phyloP scores from a whole-genome alignment of 2,329 filamentous ascomycete species.

The Nemania sp. region DNA sequence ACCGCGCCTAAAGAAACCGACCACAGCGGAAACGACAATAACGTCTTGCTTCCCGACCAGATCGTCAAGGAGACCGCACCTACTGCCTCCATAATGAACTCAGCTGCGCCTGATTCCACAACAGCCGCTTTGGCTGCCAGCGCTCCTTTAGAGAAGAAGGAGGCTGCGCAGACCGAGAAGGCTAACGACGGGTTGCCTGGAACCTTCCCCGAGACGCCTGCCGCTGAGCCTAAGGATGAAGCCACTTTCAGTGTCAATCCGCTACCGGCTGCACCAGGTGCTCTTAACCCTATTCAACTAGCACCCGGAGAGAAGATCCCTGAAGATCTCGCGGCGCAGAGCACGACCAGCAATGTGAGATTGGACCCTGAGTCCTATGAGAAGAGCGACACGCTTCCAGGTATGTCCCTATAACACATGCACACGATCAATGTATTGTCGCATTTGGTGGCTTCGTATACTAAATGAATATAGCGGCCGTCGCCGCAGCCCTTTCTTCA shows the following conservation, averaged over 20 bases:
- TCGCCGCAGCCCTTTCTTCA: slow-evolving; percentile 31
- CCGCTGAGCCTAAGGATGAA: slow-evolving; percentile 46
- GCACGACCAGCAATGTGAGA: slow-evolving; percentile 70
- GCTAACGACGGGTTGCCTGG: slow-evolving; percentile 57
- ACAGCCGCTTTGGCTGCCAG: slow-evolving; percentile 70
- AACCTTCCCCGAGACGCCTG: slow-evolving; percentile 73
- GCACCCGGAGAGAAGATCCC: slow-evolving; percentile 82
- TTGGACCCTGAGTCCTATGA: slow-evolving; percentile 87
- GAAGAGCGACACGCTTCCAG: slow-evolving; percentile 68
- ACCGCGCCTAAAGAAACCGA: slow-evolving; percentile 82
- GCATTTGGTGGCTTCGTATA: background rate
- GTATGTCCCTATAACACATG: slow-evolving; percentile 36
- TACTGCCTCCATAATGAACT: slow-evolving; percentile 62
- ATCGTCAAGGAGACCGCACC: slow-evolving; percentile 56
- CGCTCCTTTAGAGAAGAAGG: slow-evolving; percentile 63
- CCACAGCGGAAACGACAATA: slow-evolving; percentile 84
- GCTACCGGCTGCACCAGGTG: slow-evolving; percentile 63
- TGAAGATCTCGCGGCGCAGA: slow-evolving; percentile 67
- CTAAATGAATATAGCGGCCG: slow-evolving; percentile 30
- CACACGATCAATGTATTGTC: background rate
- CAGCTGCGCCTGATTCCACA: slow-evolving; percentile 69
- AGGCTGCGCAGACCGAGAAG: slow-evolving; percentile 31
- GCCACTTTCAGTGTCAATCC: slow-evolving; percentile 58
- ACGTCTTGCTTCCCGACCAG: slow-evolving; percentile 78
- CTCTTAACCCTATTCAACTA: slow-evolving; percentile 78